Evolutionary conservation across 176 grass and related monocot species (phyloP), one percentile per base, ranked within the genome.

Genomic region (Phragmites australis): DNA sequence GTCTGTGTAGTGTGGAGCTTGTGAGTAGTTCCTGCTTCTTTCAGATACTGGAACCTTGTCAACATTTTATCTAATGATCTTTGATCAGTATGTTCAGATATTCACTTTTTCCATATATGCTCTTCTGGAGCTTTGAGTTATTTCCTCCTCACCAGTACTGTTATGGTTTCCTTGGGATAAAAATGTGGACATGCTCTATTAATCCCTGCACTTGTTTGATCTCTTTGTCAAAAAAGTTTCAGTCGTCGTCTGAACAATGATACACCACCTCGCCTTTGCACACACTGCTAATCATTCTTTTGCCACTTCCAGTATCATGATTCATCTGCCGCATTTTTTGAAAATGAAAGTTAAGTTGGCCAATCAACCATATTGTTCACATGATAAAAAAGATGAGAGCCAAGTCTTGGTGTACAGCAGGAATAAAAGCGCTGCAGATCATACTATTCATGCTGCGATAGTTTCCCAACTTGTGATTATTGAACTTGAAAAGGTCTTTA

Each of bases 221-320:
- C 26, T 41, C 29, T 10, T 76, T 21, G n/a, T 76, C 27, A 65
- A 78, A n/a, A 45, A 71, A 39, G 70, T 81, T 62, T 85, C 6
- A n/a, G n/a, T n/a, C n/a, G n/a, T n/a, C n/a, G n/a, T 41, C 39
- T 65, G 43, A 81, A 89, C 39, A 85, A 89, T 81, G 70, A 85
- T 85, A 55, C 64, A 57, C 17, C 46, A 49, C 57, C 7, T 50
- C 39, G 63, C 29, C 77, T 75, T 85, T 81, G 76, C 9, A 14
- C 74, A 57, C 19, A 45, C 87, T 48, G 71, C 82, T 89, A 76
- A 89, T 81, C 71, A 76, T 82, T 70, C 82, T 85, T 89, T 89
- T 46, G 65, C 56, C 29, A 82, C 82, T 82, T 72, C 78, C 59
- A 70, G 72, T n/a, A 86, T 77, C 78, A 89, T 75, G 54, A 76